These are phyloP conservation scores for Nicotiana knightiana DNA, from an alignment of 257 asterid genomes.

Conservation along the genomic window DNA sequence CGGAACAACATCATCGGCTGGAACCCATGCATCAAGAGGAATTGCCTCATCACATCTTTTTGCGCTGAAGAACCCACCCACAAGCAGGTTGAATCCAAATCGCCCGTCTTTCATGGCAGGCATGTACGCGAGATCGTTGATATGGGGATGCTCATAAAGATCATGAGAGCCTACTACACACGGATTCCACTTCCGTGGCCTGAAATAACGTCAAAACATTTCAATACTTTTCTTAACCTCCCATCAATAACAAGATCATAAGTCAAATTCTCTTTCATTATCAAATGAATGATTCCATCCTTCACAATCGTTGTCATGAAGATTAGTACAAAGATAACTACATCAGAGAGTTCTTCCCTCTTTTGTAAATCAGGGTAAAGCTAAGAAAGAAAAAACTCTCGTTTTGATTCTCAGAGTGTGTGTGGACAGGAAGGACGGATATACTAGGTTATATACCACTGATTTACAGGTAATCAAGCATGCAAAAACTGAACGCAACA, in stretches of 20 bases:
- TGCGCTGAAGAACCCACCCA: conserved; percentile 91
- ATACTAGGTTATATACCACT: background rate
- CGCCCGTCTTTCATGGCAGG: conserved; percentile 83
- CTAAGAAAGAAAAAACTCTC: background rate
- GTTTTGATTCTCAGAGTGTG: background rate
- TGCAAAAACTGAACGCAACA: background rate
- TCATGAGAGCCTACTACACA: conserved; percentile 94
- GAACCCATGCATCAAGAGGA: conserved; percentile 98
- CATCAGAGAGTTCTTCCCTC: background rate
- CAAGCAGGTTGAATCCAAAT: conserved; percentile 85
- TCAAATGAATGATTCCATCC: background rate
- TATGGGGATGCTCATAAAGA: conserved; percentile 95
- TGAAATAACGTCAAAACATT: conserved; percentile 17
- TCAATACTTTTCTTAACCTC: background rate
- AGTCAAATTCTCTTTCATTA: background rate
- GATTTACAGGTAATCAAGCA: background rate
- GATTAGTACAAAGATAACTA: background rate
- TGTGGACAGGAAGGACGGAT: background rate
- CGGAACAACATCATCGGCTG: conserved; percentile 76
- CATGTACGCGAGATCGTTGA: conserved; percentile 95
- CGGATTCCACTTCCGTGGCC: conserved; percentile 99
- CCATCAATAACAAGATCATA: background rate
- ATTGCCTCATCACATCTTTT: conserved; percentile 95
- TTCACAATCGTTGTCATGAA: background rate
- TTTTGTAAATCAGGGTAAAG: background rate